Percentiles rank a stretch among this genome's conserved stretches.
Conservation (phyloP, 2,329 filamentous ascomycete species). For the Xylariaceae sp. region DNA sequence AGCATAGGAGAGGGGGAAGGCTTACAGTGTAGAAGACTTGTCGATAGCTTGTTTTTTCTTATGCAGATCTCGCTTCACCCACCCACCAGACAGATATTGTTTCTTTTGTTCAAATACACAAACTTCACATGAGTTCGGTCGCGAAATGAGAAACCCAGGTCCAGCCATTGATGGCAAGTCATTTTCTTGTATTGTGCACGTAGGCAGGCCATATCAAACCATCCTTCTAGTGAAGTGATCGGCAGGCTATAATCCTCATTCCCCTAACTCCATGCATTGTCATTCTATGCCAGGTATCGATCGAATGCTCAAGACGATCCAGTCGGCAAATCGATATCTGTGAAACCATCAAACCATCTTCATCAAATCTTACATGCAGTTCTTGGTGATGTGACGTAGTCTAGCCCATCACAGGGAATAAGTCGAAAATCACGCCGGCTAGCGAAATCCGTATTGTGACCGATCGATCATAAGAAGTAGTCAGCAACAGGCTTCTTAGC, state of each 20-base stretch:
- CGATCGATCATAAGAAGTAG: constrained; percentile 70
- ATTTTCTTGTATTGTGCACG: neutral
- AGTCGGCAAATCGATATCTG: no score
- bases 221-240: no score
- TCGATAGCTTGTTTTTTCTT: no score
- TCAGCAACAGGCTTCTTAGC: constrained; percentile 98
- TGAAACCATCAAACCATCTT: no score
- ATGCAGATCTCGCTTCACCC: neutral
- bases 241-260: no score
- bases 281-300: no score
- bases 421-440: neutral
- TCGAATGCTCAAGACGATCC: no score
- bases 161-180: neutral
- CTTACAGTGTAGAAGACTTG: no score
- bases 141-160: neutral
- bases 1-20: no score
- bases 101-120: neutral
- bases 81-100: neutral
- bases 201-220: neutral
- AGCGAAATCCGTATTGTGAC: no score
- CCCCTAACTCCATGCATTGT: no score
- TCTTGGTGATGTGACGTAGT: neutral
- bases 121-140: neutral
- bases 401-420: neutral
- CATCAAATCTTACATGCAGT: no score